Evolutionary conservation across 192 early-diverging fungal species (phyloP).

Genomic region (Gonapodya sp.): DNA sequence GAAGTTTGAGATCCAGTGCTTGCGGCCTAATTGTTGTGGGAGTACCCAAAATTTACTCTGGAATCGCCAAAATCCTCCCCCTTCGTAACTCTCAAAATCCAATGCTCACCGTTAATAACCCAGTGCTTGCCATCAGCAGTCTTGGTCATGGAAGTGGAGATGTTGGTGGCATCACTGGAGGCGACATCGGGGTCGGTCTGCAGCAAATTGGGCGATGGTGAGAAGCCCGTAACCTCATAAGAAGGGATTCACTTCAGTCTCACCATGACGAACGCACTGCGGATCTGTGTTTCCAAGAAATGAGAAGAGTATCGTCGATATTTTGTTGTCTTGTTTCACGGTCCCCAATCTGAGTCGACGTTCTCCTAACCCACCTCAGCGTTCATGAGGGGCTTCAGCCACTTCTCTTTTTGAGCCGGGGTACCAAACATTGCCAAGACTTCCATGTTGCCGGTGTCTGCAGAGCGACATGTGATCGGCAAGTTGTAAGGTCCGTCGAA

Average conservation of each 20-base stretch:
- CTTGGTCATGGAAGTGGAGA: conserved; percentile 62
- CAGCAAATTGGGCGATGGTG: conserved; percentile 94
- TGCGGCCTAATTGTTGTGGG: no score
- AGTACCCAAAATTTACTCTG: no score
- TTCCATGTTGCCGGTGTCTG: conserved; percentile 98
- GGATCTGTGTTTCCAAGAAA: no score
- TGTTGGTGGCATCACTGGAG: conserved; percentile 96
- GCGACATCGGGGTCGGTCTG: conserved; percentile 92
- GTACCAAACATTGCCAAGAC: conserved; percentile 94
- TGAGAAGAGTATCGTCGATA: background rate
- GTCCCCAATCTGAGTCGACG: no score
- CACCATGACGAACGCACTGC: background rate
- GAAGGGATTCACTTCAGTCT: no score
- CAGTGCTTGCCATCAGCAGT: conserved; percentile 37
- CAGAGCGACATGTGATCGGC: no score
- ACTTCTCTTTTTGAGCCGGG: conserved; percentile 70
- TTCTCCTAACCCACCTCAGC: background rate
- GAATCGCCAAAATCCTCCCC: no score
- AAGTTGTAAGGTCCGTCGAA: no score
- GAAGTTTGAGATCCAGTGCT: conserved; percentile 99
- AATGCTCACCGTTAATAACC: background rate
- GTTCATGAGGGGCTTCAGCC: conserved; percentile 69
- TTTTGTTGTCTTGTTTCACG: background rate
- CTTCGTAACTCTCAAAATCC: no score
- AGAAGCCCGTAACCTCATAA: no score